Base-by-base conservation (phyloP, 108 stramenopile species). In the Discostella pseudostelligera region DNA sequence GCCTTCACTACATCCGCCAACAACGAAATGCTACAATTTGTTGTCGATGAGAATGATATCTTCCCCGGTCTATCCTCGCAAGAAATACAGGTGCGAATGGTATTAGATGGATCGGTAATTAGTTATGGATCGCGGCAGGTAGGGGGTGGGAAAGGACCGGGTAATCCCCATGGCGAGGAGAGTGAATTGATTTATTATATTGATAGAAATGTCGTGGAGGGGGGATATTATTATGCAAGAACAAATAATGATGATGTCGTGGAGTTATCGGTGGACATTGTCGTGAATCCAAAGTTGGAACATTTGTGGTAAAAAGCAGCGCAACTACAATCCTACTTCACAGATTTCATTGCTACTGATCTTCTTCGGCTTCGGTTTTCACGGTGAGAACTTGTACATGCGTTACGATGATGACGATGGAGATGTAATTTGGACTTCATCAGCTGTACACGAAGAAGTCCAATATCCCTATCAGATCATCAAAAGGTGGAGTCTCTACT, bases 121-220 rank as follows among this genome's bases (percentile, higher is more conserved):
- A 78, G 81, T 2, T 92, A 88, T 54, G 85, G 90, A 8, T 76
- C 74, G 9, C 82, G 87, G 28, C 87, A 88, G 68, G 84, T 87
- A 20, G 86, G 83, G 24, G 82, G 82, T 25, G 85, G 82, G 17
- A 84, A 84, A 16, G 90, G 87, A 29, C 75, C 81, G 25, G 81
- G 84, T 12, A 92, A 91, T 81, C 90, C 90, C 1, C 90, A 91
- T 59, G 90, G 90, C 14, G 90, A 91, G 71, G 90, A 92, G 72
- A 85, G 84, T 62, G 90, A 92, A 56, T 49, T 88, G 12, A 35
- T 92, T 10, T 92, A 92, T 69, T 92, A 92, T 58, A 67, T 92
- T 22, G 79, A 83, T 36, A 68, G 86, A 59, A 44, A 62, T 19
- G 72, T 88, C 4, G 59, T 86, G 51, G 71, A 65, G 62, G 65